Evolutionary conservation across 2,329 filamentous ascomycete species (phyloP).

Genomic region (Orbilia javanica): DNA sequence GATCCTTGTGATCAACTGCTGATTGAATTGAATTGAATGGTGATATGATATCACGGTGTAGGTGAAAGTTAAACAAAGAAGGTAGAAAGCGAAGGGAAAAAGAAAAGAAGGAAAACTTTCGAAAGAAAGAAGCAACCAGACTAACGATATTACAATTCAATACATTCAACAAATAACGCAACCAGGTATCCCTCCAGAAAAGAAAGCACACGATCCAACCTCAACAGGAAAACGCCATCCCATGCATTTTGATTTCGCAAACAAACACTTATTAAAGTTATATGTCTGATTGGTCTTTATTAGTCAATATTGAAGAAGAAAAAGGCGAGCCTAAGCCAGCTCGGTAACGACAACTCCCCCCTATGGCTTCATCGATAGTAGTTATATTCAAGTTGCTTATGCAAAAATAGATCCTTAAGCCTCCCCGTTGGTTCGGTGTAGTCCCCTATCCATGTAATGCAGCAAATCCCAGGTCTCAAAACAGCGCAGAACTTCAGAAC

Average conservation of each 20-base stretch:
- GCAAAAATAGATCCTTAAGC: slow-evolving; percentile 2
- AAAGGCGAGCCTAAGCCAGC: slow-evolving; percentile 11
- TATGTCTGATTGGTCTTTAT: slow-evolving; percentile 34
- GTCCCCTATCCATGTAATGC: slow-evolving; percentile 31
- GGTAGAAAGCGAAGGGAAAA: background rate
- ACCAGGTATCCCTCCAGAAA: slow-evolving; percentile 13
- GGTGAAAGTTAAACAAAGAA: background rate
- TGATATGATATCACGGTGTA: slow-evolving; percentile 15
- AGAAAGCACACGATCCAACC: slow-evolving; percentile 7
- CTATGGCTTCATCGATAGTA: slow-evolving; percentile 13
- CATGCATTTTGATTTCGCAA: slow-evolving; percentile 36
- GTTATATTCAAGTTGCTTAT: slow-evolving; percentile 22
- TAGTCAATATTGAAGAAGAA: slow-evolving; percentile 12
- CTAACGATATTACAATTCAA: slow-evolving; percentile 5
- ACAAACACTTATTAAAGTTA: slow-evolving; percentile 27
- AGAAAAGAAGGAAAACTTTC: background rate
- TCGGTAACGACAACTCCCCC: slow-evolving; percentile 13
- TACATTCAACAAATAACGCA: slow-evolving; percentile 16
- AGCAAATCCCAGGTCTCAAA: slow-evolving; percentile 20
- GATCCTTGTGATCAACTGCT: slow-evolving; percentile 8
- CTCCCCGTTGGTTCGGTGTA: slow-evolving; percentile 14
- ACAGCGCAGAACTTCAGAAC: background rate
- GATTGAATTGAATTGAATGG: slow-evolving; percentile 12
- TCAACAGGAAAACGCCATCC: slow-evolving; percentile 34
- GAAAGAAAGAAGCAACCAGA: slow-evolving; percentile 15